These are phyloP conservation scores for Diaporthe vexans DNA, from an alignment of 2,329 filamentous ascomycete genomes.

Conservation along the genomic window DNA sequence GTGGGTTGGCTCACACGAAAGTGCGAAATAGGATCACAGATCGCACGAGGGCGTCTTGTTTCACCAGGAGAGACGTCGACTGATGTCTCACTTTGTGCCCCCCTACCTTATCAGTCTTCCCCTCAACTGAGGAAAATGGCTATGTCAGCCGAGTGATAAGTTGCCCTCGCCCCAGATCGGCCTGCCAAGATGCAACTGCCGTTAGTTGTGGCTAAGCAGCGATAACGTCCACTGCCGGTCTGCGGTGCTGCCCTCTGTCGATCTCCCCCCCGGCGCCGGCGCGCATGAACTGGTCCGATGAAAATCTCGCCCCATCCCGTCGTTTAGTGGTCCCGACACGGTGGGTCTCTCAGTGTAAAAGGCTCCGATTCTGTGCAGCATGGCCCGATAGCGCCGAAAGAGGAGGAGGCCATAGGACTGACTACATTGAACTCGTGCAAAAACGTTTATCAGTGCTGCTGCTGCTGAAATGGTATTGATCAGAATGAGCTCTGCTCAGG, in stretches of 20 bases:
- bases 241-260: constrained; percentile 13
- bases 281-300: constrained; percentile 21
- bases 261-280: constrained; percentile 23
- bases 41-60: constrained; percentile 10
- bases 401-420: not conserved
- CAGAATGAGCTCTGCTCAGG: too few species aligned
- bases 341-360: constrained; percentile 5
- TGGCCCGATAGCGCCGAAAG: constrained; percentile 14
- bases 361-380: constrained; percentile 5
- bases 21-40: not conserved
- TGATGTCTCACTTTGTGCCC: not conserved
- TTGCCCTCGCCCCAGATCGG: constrained; percentile 11
- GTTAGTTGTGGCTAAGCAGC: constrained; percentile 29
- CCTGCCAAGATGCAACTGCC: constrained; percentile 13
- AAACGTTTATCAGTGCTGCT: not conserved
- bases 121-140: not conserved
- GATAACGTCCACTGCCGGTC: constrained; percentile 29
- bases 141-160: constrained; percentile 25
- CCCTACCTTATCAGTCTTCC: constrained; percentile 12
- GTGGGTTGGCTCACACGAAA: not conserved
- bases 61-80: not conserved
- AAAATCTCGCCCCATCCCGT: constrained; percentile 32
- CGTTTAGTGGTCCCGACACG: constrained; percentile 4
- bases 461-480: not conserved
- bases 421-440: not conserved